Base-by-base conservation (phyloP, 306 rosid species). In the Carpinus viminea region DNA sequence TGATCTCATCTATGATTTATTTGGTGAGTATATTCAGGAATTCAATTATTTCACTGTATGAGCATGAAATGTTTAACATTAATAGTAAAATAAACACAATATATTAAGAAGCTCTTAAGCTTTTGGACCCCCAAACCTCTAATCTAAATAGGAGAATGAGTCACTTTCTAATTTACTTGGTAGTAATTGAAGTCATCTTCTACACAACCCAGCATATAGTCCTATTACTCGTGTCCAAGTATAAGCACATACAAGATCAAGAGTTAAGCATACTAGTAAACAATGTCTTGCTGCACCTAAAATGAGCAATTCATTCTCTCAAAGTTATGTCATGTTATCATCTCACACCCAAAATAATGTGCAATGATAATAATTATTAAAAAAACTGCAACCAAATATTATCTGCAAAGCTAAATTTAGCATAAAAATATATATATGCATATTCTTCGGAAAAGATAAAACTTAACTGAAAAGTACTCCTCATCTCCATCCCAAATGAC, bases 401-500 rank as follows among this genome's bases (percentile, higher is more conserved):
- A 71, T 26, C 76, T n/a, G 61, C 76, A 51, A 69, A 56, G 52
- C 73, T 72, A 64, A 74, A 73, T 24, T 74, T 31, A 57, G 59
- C 70, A 83, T 11, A 31, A 77, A 47, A 24, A 24, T 24, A 24
- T n/a, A n/a, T n/a, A n/a, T n/a, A n/a, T n/a, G n/a, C n/a, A n/a
- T n/a, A n/a, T n/a, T n/a, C n/a, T n/a, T n/a, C n/a, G n/a, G n/a
- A n/a, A n/a, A 51, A 80, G 70, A 18, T 31, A 70, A 1, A 51
- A 86, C 98, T 92, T 87, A 95, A 95, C 98, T 1, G 86, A 34
- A 41, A 88, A 83, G 88, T 90, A 95, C 17, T 93, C 90, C 60
- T 92, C 93, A 75, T 83, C 75, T 85, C 93, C 90, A 81, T 91
- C 87, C 99, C 99, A 93, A 73, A 96, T 34, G 71, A 96, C 84